Conservation (phyloP, 2,329 filamentous ascomycete species). For the Penicillium expansum region DNA sequence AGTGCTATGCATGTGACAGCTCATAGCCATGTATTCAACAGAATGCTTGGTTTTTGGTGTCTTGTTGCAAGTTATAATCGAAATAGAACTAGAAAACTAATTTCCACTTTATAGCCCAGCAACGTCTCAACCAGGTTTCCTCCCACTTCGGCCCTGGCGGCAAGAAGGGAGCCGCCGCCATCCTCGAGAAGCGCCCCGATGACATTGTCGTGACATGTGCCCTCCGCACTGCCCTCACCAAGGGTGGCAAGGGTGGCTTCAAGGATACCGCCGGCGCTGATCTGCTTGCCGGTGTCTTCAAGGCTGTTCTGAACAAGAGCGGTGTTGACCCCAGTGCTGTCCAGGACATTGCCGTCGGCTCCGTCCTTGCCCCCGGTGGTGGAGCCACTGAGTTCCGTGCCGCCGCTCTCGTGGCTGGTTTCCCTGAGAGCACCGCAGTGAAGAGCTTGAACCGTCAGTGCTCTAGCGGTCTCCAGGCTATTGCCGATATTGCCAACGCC, state of each 20-base stretch:
- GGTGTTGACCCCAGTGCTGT: conserved; percentile 84
- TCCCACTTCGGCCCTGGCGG: conserved; percentile 51
- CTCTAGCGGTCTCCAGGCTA: conserved; percentile 87
- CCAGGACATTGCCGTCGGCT: conserved; percentile 89
- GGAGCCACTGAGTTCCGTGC: conserved; percentile 97
- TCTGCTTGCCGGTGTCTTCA: conserved; percentile 79
- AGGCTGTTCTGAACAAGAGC: conserved; percentile 76
- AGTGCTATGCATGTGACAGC: conserved; percentile 14
- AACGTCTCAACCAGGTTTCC: conserved; percentile 59
- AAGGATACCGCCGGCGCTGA: conserved; percentile 91
- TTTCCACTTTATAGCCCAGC: conserved; percentile 46
- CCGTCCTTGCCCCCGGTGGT: conserved; percentile 86
- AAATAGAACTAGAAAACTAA: conserved; percentile 1
- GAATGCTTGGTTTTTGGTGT: neutral
- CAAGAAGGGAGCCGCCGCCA: conserved; percentile 35
- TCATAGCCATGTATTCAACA: conserved; percentile 11
- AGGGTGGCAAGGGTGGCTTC: conserved; percentile 88
- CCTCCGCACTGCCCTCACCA: conserved; percentile 87
- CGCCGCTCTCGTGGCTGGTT: conserved; percentile 83
- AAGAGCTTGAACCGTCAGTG: conserved; percentile 92
- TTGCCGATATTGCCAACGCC: conserved; percentile 90
- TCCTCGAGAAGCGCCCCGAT: conserved; percentile 54
- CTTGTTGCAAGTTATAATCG: neutral
- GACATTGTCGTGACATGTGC: conserved; percentile 88
- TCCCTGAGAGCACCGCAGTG: conserved; percentile 80